Evolutionary conservation across 2,329 filamentous ascomycete species (phyloP).

Genomic region (Cordyceps farinosa): DNA sequence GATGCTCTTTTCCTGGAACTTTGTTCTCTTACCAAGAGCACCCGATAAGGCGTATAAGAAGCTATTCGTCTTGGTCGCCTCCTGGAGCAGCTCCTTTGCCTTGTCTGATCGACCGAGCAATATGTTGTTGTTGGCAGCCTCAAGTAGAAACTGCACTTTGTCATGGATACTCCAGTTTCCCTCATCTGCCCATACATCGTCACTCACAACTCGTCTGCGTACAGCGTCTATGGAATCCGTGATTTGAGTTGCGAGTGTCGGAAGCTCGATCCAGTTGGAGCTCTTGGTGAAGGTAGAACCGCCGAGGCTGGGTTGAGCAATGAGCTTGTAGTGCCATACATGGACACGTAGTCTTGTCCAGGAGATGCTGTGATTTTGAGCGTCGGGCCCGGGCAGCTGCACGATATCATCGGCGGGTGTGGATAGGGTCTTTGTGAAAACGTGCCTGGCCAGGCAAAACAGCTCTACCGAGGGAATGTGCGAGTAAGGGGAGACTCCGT

Average conservation of each 20-base stretch:
- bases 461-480: constrained; percentile 81
- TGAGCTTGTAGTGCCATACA: constrained; percentile 63
- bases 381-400: constrained; percentile 27
- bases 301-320: constrained; percentile 54
- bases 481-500: constrained; percentile 83
- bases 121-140: constrained; percentile 78
- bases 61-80: constrained; percentile 62
- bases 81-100: constrained; percentile 66
- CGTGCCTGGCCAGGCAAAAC: constrained; percentile 65
- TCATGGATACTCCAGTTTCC: constrained; percentile 43
- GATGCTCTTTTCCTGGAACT: constrained; percentile 72
- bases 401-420: constrained; percentile 25
- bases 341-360: constrained; percentile 71
- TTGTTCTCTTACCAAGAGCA: constrained; percentile 78
- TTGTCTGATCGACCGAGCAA: constrained; percentile 77
- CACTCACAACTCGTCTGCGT: constrained; percentile 35
- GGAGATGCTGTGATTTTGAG: constrained; percentile 40
- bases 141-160: constrained; percentile 71
- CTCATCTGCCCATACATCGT: constrained; percentile 36
- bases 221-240: constrained; percentile 41
- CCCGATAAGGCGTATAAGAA: constrained; percentile 84
- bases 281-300: constrained; percentile 54
- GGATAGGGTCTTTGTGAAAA: constrained; percentile 36
- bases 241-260: constrained; percentile 51
- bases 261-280: constrained; percentile 57